Conservation (phyloP, 495 filamentous ascomycete species). For the Rhizodiscina lignyota region DNA sequence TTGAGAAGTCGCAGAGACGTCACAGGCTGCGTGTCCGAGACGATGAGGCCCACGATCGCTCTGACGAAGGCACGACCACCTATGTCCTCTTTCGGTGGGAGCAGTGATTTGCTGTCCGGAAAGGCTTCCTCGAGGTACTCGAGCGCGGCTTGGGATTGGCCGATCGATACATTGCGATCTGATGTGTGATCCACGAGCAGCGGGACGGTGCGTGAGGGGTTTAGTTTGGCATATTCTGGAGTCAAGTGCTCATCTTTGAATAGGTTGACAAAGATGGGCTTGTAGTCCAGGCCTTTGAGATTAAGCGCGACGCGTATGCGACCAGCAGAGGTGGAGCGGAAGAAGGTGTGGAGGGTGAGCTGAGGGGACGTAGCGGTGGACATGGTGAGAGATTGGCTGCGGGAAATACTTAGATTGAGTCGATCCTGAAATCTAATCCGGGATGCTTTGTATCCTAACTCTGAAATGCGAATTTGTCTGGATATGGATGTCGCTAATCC, state of each 20-base stretch:
- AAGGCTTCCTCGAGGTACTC: conserved; percentile 36
- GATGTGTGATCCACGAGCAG: conserved; percentile 27
- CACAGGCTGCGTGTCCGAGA: conserved; percentile 32
- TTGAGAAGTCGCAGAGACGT: too few species aligned
- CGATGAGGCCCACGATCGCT: conserved; percentile 29
- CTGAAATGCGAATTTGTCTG: too few species aligned
- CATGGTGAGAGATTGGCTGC: too few species aligned
- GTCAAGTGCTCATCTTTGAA: conserved; percentile 50
- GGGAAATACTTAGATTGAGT: too few species aligned
- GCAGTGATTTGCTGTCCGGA: conserved; percentile 13
- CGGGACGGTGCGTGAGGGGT: conserved; percentile 26
- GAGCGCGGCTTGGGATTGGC: conserved; percentile 34
- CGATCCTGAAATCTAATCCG: too few species aligned
- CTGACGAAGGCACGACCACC: conserved; percentile 23
- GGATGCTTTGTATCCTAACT: too few species aligned
- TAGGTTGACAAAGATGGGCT: conserved; percentile 25
- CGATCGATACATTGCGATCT: conserved; percentile 28
- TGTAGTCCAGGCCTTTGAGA: conserved; percentile 28
- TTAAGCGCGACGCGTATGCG: conserved; percentile 34
- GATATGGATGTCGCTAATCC: too few species aligned
- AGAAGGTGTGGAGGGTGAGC: conserved; percentile 38
- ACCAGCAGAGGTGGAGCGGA: conserved; percentile 38
- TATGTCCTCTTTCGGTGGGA: conserved; percentile 20
- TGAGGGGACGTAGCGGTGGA: too few species aligned
- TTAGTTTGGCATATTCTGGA: too few species aligned